Percentiles rank a stretch among this genome's conserved stretches.
Conservation (phyloP, 176 grass and related monocot genomes). For the Hordeum vulgare region MorexV3_pseudomolecules_assembly NC_058523.1:428478867-428479366, state of each 20-base stretch:
- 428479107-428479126: neutral
- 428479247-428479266: no score
- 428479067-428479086: neutral
- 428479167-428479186: neutral
- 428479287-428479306: neutral
- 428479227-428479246: neutral
- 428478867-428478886: no score
- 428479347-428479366: neutral
- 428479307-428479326: neutral
- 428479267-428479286: neutral
- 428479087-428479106: conserved; percentile 14
- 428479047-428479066: neutral
- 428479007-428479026: neutral
- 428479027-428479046: neutral
- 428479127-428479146: neutral
- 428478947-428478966: neutral
- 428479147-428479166: neutral
- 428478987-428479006: neutral
- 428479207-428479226: neutral
- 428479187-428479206: neutral
- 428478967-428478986: neutral
- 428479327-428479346: neutral
- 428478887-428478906: no score
- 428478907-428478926: neutral
- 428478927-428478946: neutral